Conservation (phyloP, 441 rosid species). For the Populus hybrid region DNA sequence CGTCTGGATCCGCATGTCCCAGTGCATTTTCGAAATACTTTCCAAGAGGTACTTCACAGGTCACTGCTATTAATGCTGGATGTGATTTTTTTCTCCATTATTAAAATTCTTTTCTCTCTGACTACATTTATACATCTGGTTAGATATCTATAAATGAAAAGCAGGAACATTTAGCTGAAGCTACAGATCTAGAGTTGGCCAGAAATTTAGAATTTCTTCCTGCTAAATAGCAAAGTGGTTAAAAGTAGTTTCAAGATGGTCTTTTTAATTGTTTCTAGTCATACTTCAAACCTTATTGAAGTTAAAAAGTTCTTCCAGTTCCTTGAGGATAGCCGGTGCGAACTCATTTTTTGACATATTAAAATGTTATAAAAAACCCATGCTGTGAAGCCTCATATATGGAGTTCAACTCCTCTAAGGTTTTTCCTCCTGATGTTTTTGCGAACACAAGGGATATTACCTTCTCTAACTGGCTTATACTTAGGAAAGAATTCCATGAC, state of each 20-base stretch:
- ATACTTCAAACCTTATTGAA: background rate
- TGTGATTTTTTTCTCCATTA: background rate
- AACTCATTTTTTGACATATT: background rate
- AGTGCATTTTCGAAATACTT: slow-evolving; percentile 34
- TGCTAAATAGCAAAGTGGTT: background rate
- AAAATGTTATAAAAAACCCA: background rate
- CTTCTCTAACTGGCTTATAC: background rate
- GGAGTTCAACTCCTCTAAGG: background rate
- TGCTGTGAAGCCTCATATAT: background rate
- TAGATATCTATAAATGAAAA: background rate
- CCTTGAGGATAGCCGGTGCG: background rate
- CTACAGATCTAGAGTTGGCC: background rate
- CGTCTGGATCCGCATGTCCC: slow-evolving; percentile 52
- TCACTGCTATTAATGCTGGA: background rate
- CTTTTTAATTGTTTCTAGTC: background rate
- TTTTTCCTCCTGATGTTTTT: background rate
- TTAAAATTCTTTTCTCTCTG: background rate
- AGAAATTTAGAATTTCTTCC: background rate
- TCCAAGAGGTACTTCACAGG: slow-evolving; percentile 40
- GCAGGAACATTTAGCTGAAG: background rate
- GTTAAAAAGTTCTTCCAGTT: background rate
- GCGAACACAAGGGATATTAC: background rate
- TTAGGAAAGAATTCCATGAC: background rate
- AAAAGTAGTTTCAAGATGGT: background rate
- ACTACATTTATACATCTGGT: background rate